These are phyloP conservation scores for Tetragonia tetragonoides DNA, from an alignment of 148 eudicot species.

Conservation along the genomic window DNA sequence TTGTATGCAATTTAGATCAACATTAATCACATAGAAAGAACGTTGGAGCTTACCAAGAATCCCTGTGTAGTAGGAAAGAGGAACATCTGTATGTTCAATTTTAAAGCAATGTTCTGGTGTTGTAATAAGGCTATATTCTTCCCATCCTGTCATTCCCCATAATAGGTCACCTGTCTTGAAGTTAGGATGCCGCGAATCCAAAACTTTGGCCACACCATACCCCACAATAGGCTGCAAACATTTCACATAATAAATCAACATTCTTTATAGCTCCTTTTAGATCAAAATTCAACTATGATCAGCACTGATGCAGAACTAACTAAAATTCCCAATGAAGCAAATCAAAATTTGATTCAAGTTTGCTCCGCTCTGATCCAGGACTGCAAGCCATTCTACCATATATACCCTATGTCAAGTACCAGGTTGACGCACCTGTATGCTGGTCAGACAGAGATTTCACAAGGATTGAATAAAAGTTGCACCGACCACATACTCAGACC, in stretches of 20 bases:
- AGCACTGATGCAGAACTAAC: no score
- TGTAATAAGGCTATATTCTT: slow-evolving; percentile 50
- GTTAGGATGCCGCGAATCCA: slow-evolving; percentile 49
- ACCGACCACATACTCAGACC: no score
- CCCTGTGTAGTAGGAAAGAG: slow-evolving; percentile 66
- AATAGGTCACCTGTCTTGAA: slow-evolving; percentile 52
- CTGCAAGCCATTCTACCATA: no score
- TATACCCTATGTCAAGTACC: no score
- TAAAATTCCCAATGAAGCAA: no score
- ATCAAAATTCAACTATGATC: no score
- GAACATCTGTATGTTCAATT: slow-evolving; percentile 52
- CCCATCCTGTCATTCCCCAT: slow-evolving; percentile 61
- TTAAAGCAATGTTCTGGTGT: slow-evolving; percentile 32
- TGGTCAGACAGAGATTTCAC: no score
- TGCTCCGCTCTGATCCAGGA: no score
- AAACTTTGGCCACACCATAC: slow-evolving; percentile 54
- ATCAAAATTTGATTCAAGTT: no score
- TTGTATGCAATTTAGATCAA: neutral
- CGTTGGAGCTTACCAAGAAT: slow-evolving; percentile 48
- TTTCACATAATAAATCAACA: neutral
- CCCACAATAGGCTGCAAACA: slow-evolving; percentile 48
- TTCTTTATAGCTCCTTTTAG: neutral
- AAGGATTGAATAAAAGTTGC: no score
- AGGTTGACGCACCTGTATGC: no score
- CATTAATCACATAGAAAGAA: neutral